Evolutionary conservation across 2,329 filamentous ascomycete genomes (phyloP).

Genomic region (Trichoderma citrinoviride): DNA sequence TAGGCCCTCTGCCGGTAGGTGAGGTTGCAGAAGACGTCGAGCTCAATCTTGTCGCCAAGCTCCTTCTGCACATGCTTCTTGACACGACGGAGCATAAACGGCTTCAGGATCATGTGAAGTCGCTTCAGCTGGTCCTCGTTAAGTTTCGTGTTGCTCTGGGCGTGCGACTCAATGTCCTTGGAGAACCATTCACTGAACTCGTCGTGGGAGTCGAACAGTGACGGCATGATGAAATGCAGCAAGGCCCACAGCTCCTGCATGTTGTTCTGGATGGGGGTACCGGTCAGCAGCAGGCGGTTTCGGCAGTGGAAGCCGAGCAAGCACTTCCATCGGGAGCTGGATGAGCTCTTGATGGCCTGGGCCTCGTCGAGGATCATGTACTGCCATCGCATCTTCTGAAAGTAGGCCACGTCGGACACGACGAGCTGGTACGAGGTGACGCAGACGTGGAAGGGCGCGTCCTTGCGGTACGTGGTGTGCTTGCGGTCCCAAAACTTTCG

Average conservation of each 20-base stretch:
- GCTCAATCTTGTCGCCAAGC: slow-evolving; percentile 96
- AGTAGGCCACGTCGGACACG: slow-evolving; percentile 92
- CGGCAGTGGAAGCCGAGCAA: slow-evolving; percentile 91
- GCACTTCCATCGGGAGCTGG: slow-evolving; percentile 95
- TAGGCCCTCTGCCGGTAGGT: slow-evolving; percentile 94
- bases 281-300: slow-evolving; percentile 88
- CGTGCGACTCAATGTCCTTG: slow-evolving; percentile 96
- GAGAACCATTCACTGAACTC: slow-evolving; percentile 94
- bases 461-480: slow-evolving; percentile 90
- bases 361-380: slow-evolving; percentile 99
- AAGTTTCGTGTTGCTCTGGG: slow-evolving; percentile 98
- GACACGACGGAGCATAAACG: slow-evolving; percentile 98
- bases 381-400: slow-evolving; percentile 99
- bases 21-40: slow-evolving; percentile 93
- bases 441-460: slow-evolving; percentile 92
- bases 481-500: slow-evolving; percentile 99
- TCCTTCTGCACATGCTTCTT: slow-evolving; percentile 99
- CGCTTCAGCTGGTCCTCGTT: slow-evolving; percentile 97
- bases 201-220: slow-evolving; percentile 89
- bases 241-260: slow-evolving; percentile 99
- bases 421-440: slow-evolving; percentile 97
- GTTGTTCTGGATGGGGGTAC: slow-evolving; percentile 98
- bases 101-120: slow-evolving; percentile 97
- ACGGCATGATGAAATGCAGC: slow-evolving; percentile 99
- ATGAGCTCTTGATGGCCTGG: slow-evolving; percentile 97